Percentiles rank a stretch among this genome's conserved stretches.
Evolutionary conservation across 495 filamentous ascomycete genomes (phyloP).

Genomic region (Penicillium psychrofluorescens): DNA sequence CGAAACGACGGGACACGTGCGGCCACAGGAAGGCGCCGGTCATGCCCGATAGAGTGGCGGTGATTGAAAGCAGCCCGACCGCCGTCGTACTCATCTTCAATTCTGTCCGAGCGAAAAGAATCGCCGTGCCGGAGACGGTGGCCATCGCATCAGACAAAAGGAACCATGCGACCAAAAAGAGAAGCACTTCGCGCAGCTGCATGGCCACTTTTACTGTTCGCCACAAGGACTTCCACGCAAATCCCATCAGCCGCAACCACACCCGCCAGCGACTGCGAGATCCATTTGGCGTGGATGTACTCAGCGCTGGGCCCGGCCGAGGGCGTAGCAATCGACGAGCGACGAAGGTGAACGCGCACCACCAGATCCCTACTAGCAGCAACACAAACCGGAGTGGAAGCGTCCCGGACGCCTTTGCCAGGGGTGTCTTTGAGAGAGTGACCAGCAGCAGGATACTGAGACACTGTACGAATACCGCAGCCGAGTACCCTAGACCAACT

Average conservation of each 20-base stretch:
- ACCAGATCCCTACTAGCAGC: conserved; percentile 80
- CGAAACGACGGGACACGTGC: conserved; percentile 53
- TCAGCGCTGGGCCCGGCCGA: conserved; percentile 73
- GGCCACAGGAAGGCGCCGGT: conserved; percentile 81
- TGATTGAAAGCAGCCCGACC: conserved; percentile 75
- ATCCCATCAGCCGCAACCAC: conserved; percentile 51
- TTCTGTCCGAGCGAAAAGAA: conserved; percentile 84
- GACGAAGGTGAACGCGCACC: conserved; percentile 76
- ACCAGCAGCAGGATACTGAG: conserved; percentile 61
- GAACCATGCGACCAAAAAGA: conserved; percentile 87
- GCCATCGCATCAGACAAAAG: conserved; percentile 82
- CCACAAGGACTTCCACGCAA: conserved; percentile 75
- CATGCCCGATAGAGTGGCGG: conserved; percentile 70
- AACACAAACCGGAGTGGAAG: conserved; percentile 65
- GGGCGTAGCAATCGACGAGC: conserved; percentile 73
- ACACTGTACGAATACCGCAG: conserved; percentile 68
- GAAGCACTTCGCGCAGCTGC: conserved; percentile 65
- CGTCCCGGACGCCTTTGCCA: conserved; percentile 22
- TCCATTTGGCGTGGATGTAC: conserved; percentile 6
- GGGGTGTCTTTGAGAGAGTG: conserved; percentile 58
- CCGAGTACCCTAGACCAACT: conserved; percentile 73
- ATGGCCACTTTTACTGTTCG: conserved; percentile 68
- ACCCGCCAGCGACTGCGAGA: conserved; percentile 18
- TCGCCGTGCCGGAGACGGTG: conserved; percentile 84
- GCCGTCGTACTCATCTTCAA: conserved; percentile 70